These are phyloP conservation scores for Penicilliopsis zonata DNA, from an alignment of 495 filamentous ascomycete species.

Conservation along the genomic window DNA sequence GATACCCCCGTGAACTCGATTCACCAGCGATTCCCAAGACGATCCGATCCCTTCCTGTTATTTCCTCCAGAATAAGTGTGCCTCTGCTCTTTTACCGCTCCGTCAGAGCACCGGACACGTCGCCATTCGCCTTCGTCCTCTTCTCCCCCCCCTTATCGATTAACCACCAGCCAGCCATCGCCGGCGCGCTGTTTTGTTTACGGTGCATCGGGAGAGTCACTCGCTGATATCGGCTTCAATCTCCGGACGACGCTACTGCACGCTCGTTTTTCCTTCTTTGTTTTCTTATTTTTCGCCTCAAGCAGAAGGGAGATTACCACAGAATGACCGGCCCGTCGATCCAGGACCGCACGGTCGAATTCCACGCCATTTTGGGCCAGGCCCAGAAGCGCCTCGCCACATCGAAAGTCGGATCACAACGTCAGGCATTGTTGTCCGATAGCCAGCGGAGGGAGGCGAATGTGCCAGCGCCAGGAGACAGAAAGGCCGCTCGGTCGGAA, in stretches of 20 bases:
- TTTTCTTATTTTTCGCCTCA: not conserved
- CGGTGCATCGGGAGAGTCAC: too few relatives aligned
- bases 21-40: too few relatives aligned
- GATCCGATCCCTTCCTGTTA: too few relatives aligned
- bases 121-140: conserved; percentile 6
- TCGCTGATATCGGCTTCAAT: too few relatives aligned
- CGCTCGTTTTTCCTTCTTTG: not conserved
- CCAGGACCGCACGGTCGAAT: conserved; percentile 93
- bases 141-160: conserved; percentile 19
- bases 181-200: not conserved
- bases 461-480: conserved; percentile 39
- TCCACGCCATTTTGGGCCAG: conserved; percentile 76
- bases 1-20: too few relatives aligned
- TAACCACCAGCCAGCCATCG: conserved; percentile 5
- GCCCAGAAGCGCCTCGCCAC: conserved; percentile 62
- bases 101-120: conserved; percentile 3
- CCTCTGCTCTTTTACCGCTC: conserved; percentile 1
- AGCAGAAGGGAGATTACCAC: not conserved
- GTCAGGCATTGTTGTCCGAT: conserved; percentile 68
- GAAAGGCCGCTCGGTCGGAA: conserved; percentile 48
- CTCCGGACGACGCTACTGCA: too few relatives aligned
- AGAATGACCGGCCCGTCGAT: conserved; percentile 59
- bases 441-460: conserved; percentile 59
- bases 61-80: too few relatives aligned
- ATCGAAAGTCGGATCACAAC: conserved; percentile 61